Conservation (phyloP, 2,329 filamentous ascomycete species). For the Beauveria brongniartii region DNA sequence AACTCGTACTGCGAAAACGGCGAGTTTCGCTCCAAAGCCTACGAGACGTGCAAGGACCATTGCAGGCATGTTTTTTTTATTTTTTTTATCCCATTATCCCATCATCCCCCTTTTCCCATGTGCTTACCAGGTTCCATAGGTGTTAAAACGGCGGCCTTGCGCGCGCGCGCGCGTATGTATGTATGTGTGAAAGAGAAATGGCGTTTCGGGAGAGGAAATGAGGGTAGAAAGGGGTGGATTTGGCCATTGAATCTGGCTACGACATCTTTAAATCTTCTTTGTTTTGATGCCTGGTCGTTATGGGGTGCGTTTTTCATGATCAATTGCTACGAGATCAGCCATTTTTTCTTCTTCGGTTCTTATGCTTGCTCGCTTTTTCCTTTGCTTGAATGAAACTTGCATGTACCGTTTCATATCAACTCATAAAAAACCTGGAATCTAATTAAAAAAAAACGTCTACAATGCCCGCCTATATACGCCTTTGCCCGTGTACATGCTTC, state of each 20-base stretch:
- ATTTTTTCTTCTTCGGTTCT: neutral
- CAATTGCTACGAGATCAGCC: neutral
- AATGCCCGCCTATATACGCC: neutral
- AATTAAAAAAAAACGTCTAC: neutral
- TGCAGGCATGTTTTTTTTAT: conserved; percentile 9
- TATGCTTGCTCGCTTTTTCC: neutral
- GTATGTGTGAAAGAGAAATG: neutral
- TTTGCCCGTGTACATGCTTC: neutral
- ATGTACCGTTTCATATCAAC: no score
- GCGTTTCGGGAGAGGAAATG: neutral
- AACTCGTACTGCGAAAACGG: conserved; percentile 14
- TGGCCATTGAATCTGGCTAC: neutral
- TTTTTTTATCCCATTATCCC: neutral
- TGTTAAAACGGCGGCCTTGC: neutral
- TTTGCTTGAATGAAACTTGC: neutral
- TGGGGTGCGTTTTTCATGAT: neutral
- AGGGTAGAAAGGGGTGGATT: neutral
- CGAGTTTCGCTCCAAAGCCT: conserved; percentile 13
- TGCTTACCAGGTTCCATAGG: conserved; percentile 9
- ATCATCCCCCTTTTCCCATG: neutral
- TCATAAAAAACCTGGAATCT: neutral
- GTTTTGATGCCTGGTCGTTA: conserved; percentile 16
- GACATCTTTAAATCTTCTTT: neutral
- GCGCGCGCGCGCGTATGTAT: no score
- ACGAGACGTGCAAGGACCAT: conserved; percentile 13